These are phyloP conservation scores for Acanthamoeba pearcei DNA, from an alignment of 208 protist species.

Conservation along the genomic window DNA sequence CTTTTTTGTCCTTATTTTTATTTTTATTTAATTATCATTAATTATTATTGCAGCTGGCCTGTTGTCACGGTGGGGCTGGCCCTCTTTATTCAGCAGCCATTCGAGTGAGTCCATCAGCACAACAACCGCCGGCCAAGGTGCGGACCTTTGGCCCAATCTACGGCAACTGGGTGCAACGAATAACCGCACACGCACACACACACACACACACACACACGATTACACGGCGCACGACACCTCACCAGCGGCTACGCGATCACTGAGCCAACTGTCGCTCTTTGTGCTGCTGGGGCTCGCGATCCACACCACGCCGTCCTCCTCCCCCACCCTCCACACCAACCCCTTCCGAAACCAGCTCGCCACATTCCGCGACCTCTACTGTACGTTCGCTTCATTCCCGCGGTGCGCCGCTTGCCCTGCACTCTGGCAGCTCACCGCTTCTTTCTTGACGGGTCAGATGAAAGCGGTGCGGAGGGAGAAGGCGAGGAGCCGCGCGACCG, in stretches of 20 bases:
- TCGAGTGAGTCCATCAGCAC: neutral
- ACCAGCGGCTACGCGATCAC: neutral
- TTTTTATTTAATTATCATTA: too few species aligned
- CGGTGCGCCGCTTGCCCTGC: neutral
- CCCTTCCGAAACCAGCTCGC: constrained; percentile 33
- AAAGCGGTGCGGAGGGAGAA: neutral
- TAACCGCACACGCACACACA: neutral
- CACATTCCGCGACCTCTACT: constrained; percentile 31
- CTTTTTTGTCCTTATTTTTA: neutral
- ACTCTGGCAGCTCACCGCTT: neutral
- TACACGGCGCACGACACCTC: neutral
- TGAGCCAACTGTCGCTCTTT: constrained; percentile 25
- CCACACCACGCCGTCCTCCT: constrained; percentile 2
- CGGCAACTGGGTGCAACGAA: too few species aligned
- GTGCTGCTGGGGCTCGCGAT: constrained; percentile 31
- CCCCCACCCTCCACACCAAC: neutral
- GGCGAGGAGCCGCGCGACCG: neutral
- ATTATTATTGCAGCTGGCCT: neutral
- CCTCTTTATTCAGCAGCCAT: neutral
- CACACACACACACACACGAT: neutral
- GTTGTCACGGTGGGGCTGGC: constrained; percentile 4
- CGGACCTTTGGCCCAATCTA: neutral
- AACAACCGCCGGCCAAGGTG: neutral
- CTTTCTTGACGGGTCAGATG: neutral
- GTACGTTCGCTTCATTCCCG: neutral